Percentiles rank a stretch among this genome's conserved stretches.
phyloP scores from a whole-genome alignment of 164 flowering plant genomes.

The Vitis vinifera region ASM3070453v1 NC_081822.1:3964001-3964500 shows the following conservation, averaged over 20 bases:
- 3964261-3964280: conserved; percentile 87
- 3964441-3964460: conserved; percentile 72
- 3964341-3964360: conserved; percentile 98
- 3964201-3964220: conserved; percentile 84
- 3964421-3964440: conserved; percentile 80
- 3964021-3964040: neutral
- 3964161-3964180: conserved; percentile 65
- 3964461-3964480: conserved; percentile 93
- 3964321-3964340: conserved; percentile 96
- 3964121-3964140: conserved; percentile 78
- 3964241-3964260: conserved; percentile 65
- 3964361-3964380: conserved; percentile 68
- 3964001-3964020: neutral
- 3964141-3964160: conserved; percentile 81
- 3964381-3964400: conserved; percentile 89
- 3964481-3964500: conserved; percentile 81
- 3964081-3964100: conserved; percentile 39
- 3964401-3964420: conserved; percentile 95
- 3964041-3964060: neutral
- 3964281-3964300: conserved; percentile 76
- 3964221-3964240: conserved; percentile 74
- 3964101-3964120: conserved; percentile 65
- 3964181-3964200: conserved; percentile 67
- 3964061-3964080: conserved; percentile 14
- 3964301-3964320: conserved; percentile 83